A percentile compares a stretch with the other conserved stretches of the same genome.
phyloP scores from a whole-genome alignment of 2,329 filamentous ascomycete genomes.

The Trichoderma breve region DNA sequence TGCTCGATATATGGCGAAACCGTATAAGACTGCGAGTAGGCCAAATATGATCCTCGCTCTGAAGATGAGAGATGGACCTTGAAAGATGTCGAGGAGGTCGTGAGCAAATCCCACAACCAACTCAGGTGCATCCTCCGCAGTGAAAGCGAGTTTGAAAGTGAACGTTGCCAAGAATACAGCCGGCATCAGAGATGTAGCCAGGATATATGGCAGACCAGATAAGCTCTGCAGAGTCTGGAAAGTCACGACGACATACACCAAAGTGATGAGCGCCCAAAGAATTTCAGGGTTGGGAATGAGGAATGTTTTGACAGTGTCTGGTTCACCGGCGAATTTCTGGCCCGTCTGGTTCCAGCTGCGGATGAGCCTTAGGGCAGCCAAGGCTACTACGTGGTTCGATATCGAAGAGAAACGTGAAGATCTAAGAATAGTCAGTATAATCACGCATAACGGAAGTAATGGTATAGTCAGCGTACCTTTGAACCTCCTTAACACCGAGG shows the following conservation, averaged over 20 bases:
- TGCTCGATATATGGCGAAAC: constrained; percentile 41
- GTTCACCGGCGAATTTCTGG: constrained; percentile 88
- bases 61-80: constrained; percentile 45
- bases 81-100: constrained; percentile 40
- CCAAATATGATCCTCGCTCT: constrained; percentile 52
- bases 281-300: constrained; percentile 61
- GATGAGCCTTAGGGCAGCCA: constrained; percentile 63
- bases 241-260: constrained; percentile 64
- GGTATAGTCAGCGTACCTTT: constrained; percentile 31
- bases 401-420: constrained; percentile 30
- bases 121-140: constrained; percentile 83
- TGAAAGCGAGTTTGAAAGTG: constrained; percentile 88
- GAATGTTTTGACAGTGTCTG: constrained; percentile 77
- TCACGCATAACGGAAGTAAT: background rate
- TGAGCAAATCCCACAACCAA: constrained; percentile 55
- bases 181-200: constrained; percentile 42
- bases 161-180: constrained; percentile 56
- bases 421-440: constrained; percentile 24
- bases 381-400: constrained; percentile 43
- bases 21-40: constrained; percentile 41
- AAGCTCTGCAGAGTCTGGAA: constrained; percentile 45
- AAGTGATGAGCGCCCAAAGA: constrained; percentile 72
- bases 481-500: constrained; percentile 49
- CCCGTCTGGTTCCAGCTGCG: constrained; percentile 95
- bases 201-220: constrained; percentile 40